Evolutionary conservation across 2,329 filamentous ascomycete species (phyloP).

Genomic region (Neopestalotiopsis sp.): DNA sequence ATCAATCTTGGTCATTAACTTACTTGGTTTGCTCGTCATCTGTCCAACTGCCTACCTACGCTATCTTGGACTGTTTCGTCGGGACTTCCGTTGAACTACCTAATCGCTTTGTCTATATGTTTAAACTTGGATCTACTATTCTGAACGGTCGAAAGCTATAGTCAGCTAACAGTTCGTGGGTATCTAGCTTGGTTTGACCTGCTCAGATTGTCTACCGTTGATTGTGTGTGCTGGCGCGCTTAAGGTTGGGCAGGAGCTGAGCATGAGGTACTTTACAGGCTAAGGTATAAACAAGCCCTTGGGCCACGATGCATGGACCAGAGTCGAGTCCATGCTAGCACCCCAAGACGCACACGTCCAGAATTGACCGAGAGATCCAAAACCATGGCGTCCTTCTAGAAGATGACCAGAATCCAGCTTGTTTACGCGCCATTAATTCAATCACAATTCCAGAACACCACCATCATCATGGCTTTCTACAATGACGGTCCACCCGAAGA

Average conservation of each 20-base stretch:
- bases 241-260: conserved; percentile 10
- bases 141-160: not conserved
- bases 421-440: conserved; percentile 9
- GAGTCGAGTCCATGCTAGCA: not conserved
- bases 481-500: conserved; percentile 9
- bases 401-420: conserved; percentile 4
- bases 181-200: conserved; percentile 1
- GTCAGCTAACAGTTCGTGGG: not conserved
- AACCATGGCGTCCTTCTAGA: conserved; percentile 17
- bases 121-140: not conserved
- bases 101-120: not conserved
- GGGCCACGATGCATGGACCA: conserved; percentile 11
- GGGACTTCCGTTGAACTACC: not conserved
- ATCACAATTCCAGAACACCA: conserved; percentile 18
- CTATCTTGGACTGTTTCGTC: not conserved
- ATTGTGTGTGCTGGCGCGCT: conserved; percentile 2
- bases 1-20: not conserved
- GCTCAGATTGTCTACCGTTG: not conserved
- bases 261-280: not conserved
- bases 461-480: not conserved
- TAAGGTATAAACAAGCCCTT: not conserved
- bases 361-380: conserved; percentile 5
- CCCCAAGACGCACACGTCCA: not conserved
- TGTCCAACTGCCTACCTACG: not conserved
- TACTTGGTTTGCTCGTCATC: not conserved